Percentiles rank a stretch among this genome's conserved stretches.
Evolutionary conservation across 805 yeast genomes (phyloP).

Genomic region (Henningerozyma blattae): DNA sequence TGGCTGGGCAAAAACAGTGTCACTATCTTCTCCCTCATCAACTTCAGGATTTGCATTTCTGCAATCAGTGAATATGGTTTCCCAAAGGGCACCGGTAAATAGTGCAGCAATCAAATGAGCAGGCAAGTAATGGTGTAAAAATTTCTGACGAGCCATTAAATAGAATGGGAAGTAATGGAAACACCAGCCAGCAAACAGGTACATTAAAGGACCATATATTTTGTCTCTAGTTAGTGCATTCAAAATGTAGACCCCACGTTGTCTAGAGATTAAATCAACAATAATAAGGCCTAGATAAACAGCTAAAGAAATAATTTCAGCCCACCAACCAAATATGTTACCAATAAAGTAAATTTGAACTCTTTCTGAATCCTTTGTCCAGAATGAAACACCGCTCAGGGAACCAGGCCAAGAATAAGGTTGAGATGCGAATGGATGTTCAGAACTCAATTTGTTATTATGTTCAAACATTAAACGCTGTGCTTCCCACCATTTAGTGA

Average conservation of each 20-base stretch:
- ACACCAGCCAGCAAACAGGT: constrained; percentile 77
- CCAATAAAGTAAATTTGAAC: constrained; percentile 86
- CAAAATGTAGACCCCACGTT: constrained; percentile 54
- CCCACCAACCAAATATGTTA: constrained; percentile 85
- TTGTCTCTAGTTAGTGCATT: constrained; percentile 52
- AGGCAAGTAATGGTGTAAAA: constrained; percentile 89
- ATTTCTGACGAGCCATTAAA: constrained; percentile 86
- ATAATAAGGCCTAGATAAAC: constrained; percentile 50
- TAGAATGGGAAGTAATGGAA: constrained; percentile 87
- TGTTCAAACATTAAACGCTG: constrained; percentile 85
- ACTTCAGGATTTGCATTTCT: constrained; percentile 20
- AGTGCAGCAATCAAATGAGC: constrained; percentile 86
- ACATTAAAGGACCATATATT: constrained; percentile 69
- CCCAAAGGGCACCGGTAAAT: constrained; percentile 71
- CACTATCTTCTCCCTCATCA: constrained; percentile 26
- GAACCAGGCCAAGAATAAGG: constrained; percentile 90
- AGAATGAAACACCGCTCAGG: constrained; percentile 85
- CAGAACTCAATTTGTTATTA: constrained; percentile 74
- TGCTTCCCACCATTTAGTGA: constrained; percentile 79
- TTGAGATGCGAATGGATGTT: constrained; percentile 91
- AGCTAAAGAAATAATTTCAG: constrained; percentile 54
- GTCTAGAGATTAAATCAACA: constrained; percentile 66
- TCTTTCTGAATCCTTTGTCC: constrained; percentile 62
- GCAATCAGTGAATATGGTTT: constrained; percentile 58
- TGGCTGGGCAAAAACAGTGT: constrained; percentile 14